phyloP scores from a whole-genome alignment of 2,329 filamentous ascomycete genomes.

The Clonostachys rhizophaga region DNA sequence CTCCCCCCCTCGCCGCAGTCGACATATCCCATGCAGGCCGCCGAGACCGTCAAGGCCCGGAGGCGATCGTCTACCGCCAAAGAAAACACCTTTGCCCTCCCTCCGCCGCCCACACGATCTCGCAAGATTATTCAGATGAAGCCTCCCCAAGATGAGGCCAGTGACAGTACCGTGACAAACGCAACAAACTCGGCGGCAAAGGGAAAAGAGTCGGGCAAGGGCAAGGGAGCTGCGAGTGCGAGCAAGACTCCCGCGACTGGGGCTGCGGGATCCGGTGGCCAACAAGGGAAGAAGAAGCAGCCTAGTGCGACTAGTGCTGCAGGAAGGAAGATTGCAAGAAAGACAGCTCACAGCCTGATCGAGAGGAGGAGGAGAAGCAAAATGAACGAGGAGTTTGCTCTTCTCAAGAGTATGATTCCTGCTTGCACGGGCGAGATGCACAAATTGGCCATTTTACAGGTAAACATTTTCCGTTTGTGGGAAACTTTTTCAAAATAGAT shows the following conservation, averaged over 20 bases:
- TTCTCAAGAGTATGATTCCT: constrained; percentile 92
- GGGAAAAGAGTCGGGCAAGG: not conserved
- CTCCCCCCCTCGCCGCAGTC: constrained; percentile 7
- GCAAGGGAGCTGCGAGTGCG: constrained; percentile 7
- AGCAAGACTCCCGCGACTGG: constrained; percentile 6
- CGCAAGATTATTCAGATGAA: constrained; percentile 99
- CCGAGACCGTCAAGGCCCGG: constrained; percentile 48
- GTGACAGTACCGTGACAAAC: constrained; percentile 6
- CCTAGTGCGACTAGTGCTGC: constrained; percentile 73
- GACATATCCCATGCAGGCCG: constrained; percentile 40
- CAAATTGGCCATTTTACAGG: constrained; percentile 92
- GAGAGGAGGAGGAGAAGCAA: constrained; percentile 86
- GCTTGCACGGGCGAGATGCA: constrained; percentile 98
- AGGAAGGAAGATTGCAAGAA: constrained; percentile 90
- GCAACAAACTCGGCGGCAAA: constrained; percentile 5
- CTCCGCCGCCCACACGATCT: constrained; percentile 85
- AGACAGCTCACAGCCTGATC: constrained; percentile 94
- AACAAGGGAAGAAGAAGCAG: constrained; percentile 67
- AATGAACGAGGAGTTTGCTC: constrained; percentile 98
- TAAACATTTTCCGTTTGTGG: constrained; percentile 27
- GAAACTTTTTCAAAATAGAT: not conserved
- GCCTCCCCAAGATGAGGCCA: constrained; percentile 40
- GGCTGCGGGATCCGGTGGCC: constrained; percentile 5
- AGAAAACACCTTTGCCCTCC: constrained; percentile 71
- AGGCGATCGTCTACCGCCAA: constrained; percentile 41